phyloP scores from a whole-genome alignment of 495 filamentous ascomycete genomes.

The Jackrogersella multiformis region DNA sequence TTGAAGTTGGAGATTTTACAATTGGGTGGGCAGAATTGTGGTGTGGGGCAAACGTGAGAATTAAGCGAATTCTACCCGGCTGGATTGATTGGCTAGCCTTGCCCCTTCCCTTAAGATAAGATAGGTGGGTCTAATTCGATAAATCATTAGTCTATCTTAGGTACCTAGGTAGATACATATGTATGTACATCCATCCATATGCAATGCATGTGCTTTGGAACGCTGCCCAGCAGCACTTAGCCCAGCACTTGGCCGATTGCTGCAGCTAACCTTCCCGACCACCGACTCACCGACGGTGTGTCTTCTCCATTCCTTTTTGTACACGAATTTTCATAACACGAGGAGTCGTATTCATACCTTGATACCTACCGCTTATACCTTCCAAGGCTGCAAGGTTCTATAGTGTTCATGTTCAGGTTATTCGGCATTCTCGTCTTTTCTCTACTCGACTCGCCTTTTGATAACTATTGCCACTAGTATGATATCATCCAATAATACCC shows the following conservation, averaged over 20 bases:
- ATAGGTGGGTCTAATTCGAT: constrained; percentile 5
- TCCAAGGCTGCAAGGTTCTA: too few species aligned
- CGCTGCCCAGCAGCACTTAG: too few species aligned
- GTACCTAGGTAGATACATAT: too few species aligned
- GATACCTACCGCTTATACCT: too few species aligned
- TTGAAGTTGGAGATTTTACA: constrained; percentile 35
- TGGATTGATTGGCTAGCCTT: constrained; percentile 34
- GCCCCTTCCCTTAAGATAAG: constrained; percentile 15
- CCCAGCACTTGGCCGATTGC: neutral
- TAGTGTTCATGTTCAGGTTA: too few species aligned
- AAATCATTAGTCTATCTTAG: constrained; percentile 3
- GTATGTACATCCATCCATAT: too few species aligned
- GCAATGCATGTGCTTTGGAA: constrained; percentile 26
- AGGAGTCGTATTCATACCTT: constrained; percentile 30
- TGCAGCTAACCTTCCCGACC: neutral
- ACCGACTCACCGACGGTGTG: constrained; percentile 25
- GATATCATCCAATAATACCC: constrained; percentile 23
- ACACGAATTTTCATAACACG: neutral
- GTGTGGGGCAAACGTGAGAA: constrained; percentile 28
- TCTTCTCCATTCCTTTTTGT: constrained; percentile 5
- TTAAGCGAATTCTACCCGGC: constrained; percentile 33
- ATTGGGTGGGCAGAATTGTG: constrained; percentile 36
- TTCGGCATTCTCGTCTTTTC: neutral
- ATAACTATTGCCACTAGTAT: neutral
- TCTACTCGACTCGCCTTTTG: too few species aligned